phyloP scores from a whole-genome alignment of 352 stramenopile species.

The Phytophthora pseudosyringae region DNA sequence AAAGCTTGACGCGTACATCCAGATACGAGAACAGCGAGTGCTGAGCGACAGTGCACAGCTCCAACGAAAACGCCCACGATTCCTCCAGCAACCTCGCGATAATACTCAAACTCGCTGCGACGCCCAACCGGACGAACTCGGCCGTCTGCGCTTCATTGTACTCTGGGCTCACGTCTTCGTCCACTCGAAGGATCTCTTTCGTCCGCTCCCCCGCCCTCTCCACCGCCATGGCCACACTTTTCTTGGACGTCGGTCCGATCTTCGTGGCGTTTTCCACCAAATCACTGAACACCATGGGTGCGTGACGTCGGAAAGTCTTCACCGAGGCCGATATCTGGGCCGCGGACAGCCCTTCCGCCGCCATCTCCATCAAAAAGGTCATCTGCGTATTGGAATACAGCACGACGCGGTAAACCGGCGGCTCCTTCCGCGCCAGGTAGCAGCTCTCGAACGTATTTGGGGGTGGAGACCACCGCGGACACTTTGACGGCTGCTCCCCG shows the following conservation, averaged over 20 bases:
- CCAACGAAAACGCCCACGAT: slow-evolving; percentile 53
- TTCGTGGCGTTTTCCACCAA: slow-evolving; percentile 17
- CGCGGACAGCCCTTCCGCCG: slow-evolving; percentile 26
- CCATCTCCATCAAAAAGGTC: slow-evolving; percentile 33
- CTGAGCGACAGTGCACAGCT: slow-evolving; percentile 28
- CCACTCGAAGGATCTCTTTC: slow-evolving; percentile 5
- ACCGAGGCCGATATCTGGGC: slow-evolving; percentile 31
- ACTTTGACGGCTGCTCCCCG: slow-evolving; percentile 3
- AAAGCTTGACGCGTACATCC: slow-evolving; percentile 45
- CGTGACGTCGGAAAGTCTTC: slow-evolving; percentile 13
- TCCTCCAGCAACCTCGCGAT: slow-evolving; percentile 40
- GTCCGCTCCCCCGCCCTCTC: slow-evolving; percentile 1
- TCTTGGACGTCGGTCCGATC: slow-evolving; percentile 3
- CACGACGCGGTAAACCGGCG: slow-evolving; percentile 34
- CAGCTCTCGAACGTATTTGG: slow-evolving; percentile 30
- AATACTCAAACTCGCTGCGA: slow-evolving; percentile 40
- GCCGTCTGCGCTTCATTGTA: slow-evolving; percentile 30
- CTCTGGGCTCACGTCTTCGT: slow-evolving; percentile 10
- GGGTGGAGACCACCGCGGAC: slow-evolving; percentile 16
- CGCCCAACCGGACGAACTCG: slow-evolving; percentile 42
- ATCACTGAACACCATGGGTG: slow-evolving; percentile 12
- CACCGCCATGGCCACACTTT: slow-evolving; percentile 4
- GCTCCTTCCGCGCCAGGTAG: slow-evolving; percentile 17
- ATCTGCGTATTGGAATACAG: slow-evolving; percentile 28
- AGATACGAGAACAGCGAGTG: slow-evolving; percentile 33